phyloP scores from a whole-genome alignment of 2,329 filamentous ascomycete genomes.

The Aspergillus quadrilineatus region DNA sequence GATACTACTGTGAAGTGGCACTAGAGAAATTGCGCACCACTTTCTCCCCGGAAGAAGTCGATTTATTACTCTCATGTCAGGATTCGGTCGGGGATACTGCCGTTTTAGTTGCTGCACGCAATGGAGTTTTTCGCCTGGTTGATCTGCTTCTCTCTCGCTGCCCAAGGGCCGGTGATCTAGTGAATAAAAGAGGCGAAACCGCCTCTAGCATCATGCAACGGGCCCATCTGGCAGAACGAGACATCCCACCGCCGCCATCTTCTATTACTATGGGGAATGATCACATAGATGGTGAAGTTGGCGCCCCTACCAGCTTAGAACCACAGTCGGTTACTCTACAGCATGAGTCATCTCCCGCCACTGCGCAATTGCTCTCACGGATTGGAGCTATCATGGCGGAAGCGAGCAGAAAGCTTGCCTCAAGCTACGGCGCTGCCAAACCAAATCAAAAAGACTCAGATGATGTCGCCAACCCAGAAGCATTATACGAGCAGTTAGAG shows the following conservation, averaged over 20 bases:
- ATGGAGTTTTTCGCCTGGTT: conserved; percentile 76
- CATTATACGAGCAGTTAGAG: conserved; percentile 44
- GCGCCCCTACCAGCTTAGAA: conserved; percentile 30
- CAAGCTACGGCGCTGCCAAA: conserved; percentile 60
- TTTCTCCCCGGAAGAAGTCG: conserved; percentile 72
- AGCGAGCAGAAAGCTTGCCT: conserved; percentile 68
- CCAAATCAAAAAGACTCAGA: conserved; percentile 56
- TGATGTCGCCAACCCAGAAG: conserved; percentile 43
- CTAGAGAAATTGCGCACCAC: conserved; percentile 81
- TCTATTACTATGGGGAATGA: conserved; percentile 54
- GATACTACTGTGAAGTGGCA: conserved; percentile 91
- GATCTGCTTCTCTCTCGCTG: conserved; percentile 69
- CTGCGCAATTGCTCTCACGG: conserved; percentile 66
- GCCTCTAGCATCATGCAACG: conserved; percentile 79
- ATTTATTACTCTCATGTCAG: conserved; percentile 74
- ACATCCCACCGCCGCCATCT: conserved; percentile 67
- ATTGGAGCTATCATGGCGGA: conserved; percentile 69
- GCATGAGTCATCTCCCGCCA: conserved; percentile 58
- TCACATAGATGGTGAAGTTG: conserved; percentile 31
- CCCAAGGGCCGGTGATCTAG: conserved; percentile 72
- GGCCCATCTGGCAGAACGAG: conserved; percentile 66
- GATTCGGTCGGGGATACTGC: conserved; percentile 90
- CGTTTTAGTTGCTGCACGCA: conserved; percentile 80
- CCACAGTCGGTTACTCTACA: conserved; percentile 30
- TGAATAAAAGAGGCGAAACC: conserved; percentile 76